phyloP scores from a whole-genome alignment of 1,139 yeast species.

The Suhomyces guaymorum region DNA sequence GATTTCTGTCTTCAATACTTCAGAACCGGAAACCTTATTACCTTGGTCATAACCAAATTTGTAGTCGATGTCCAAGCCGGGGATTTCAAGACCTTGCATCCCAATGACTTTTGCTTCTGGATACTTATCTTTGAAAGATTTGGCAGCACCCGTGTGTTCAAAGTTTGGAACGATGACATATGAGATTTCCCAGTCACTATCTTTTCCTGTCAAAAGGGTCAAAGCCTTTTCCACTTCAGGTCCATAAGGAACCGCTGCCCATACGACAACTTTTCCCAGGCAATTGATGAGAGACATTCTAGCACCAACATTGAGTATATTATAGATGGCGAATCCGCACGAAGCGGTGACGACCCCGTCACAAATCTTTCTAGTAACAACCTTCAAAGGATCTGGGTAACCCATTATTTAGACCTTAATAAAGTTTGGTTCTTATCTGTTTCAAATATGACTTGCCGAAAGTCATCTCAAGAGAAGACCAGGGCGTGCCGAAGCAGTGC shows the following conservation, averaged over 20 bases:
- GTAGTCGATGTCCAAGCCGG: constrained; percentile 32
- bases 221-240: constrained; percentile 44
- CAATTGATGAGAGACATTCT: constrained; percentile 56
- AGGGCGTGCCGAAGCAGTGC: no score
- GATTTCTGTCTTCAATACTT: constrained; percentile 23
- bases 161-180: constrained; percentile 54
- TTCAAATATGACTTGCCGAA: no score
- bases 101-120: constrained; percentile 56
- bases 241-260: constrained; percentile 66
- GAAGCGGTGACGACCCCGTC: constrained; percentile 52
- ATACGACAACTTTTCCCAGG: constrained; percentile 47
- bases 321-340: constrained; percentile 43
- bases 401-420: no score
- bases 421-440: no score
- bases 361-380: constrained; percentile 46
- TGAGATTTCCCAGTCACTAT: constrained; percentile 32
- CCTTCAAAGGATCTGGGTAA: constrained; percentile 40
- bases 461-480: no score
- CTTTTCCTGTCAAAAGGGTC: constrained; percentile 32
- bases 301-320: constrained; percentile 55
- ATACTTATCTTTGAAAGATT: constrained; percentile 48
- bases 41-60: constrained; percentile 29
- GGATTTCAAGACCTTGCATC: constrained; percentile 36
- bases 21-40: constrained; percentile 27
- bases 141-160: constrained; percentile 60